Base-by-base conservation (phyloP, 768 basidiomycete species). In the Suillus weaverae region DNA sequence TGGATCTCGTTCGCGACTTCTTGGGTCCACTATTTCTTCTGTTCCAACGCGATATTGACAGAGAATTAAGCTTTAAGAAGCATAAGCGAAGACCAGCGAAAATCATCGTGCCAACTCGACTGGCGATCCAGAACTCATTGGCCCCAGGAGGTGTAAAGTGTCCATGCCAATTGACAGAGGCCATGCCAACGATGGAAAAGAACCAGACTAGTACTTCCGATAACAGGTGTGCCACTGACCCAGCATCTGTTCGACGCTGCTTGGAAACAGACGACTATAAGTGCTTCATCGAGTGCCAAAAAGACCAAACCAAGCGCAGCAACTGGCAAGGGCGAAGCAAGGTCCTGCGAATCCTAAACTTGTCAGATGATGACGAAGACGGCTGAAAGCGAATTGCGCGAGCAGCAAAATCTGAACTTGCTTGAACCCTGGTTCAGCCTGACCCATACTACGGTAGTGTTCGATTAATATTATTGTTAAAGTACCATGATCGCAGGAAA, bases 31-130 rank as follows among this genome's bases (percentile, higher is more conserved):
- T 53, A 20, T 50, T 26, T 14, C 48, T 50, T 50, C 26, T 50
- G 48, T 53, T 53, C 18, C 51, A 54, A 32, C 32, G 32, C 20
- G 20, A 33, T 33, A 54, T 54, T 53, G 51, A 33, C 51, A 53
- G 51, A 53, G 9, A 53, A 33, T 53, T 54, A 54, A 51, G 50
- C 50, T 51, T 51, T 51, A 51, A 33, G 53, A 54, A 54, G 53
- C 32, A 33, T 54, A 53, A 18, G 20, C 53, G 32, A 54, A 54
- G 53, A 33, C 53, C 53, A 20, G 53, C 32, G 53, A 54, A 54
- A 54, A 54, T 33, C 53, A 54, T 54, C 2, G 32, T 10, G 20
- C 32, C 10, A 54, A 54, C 53, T 20, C 13, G 53, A 54, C 53
- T 54, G 53, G 33, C 53, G 53, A 54, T 54, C 53, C 53, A 33